phyloP scores from a whole-genome alignment of 2,329 filamentous ascomycete species.

The Ilyonectria destructans region DNA sequence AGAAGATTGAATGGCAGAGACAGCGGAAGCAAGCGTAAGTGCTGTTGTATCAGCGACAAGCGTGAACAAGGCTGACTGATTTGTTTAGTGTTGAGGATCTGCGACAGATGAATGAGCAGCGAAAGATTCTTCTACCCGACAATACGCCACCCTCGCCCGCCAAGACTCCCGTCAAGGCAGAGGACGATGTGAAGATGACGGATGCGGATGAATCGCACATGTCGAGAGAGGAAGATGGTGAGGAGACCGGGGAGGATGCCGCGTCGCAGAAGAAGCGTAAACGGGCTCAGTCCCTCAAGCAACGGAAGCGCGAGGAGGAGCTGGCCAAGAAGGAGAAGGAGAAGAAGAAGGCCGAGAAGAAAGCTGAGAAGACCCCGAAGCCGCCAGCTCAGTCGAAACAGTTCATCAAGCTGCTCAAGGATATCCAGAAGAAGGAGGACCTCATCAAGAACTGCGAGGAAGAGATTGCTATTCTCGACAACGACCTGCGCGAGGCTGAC shows the following conservation, averaged over 20 bases:
- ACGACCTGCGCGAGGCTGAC: constrained; percentile 93
- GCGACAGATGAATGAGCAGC: constrained; percentile 79
- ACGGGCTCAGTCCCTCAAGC: constrained; percentile 74
- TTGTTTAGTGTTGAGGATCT: constrained; percentile 77
- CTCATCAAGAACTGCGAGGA: constrained; percentile 87
- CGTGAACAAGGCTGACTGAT: constrained; percentile 22
- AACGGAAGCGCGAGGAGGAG: constrained; percentile 85
- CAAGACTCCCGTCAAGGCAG: constrained; percentile 63
- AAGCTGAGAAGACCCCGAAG: constrained; percentile 67
- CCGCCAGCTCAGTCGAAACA: constrained; percentile 87
- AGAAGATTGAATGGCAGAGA: constrained; percentile 94
- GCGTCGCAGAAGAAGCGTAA: constrained; percentile 68
- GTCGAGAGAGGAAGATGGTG: constrained; percentile 72
- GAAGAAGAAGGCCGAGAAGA: constrained; percentile 63
- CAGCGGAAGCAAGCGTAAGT: constrained; percentile 79
- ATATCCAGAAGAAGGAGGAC: constrained; percentile 90
- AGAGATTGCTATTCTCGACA: constrained; percentile 88
- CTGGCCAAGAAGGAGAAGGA: constrained; percentile 71
- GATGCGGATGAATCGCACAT: constrained; percentile 75
- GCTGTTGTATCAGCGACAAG: background rate
- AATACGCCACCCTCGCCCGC: constrained; percentile 78
- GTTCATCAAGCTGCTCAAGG: constrained; percentile 88
- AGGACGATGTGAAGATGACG: constrained; percentile 74
- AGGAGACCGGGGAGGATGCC: constrained; percentile 81
- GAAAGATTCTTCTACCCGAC: constrained; percentile 81